Conservation (phyloP, 441 rosid species). For the Breynia disticha region DNA sequence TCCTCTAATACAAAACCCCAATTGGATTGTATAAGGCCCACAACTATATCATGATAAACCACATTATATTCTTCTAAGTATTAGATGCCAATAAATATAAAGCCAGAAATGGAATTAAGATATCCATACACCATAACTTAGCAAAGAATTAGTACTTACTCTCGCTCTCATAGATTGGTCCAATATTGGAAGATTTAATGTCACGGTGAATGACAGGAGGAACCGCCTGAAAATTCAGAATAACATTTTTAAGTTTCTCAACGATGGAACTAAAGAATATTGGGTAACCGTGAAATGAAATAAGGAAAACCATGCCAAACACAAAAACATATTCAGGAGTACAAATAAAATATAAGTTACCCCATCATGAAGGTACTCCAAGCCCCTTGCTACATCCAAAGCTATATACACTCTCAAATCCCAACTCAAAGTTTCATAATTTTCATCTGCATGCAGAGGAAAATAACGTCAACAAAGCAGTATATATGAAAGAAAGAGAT, state of each 20-base stretch:
- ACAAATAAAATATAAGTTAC: conserved; percentile 30
- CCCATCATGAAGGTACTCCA: conserved; percentile 99
- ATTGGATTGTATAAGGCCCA: too few species aligned
- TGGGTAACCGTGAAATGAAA: neutral
- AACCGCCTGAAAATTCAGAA: conserved; percentile 51
- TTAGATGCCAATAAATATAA: neutral
- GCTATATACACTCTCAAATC: conserved; percentile 76
- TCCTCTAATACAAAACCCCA: too few species aligned
- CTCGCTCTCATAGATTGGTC: conserved; percentile 94
- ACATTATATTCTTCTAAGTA: too few species aligned
- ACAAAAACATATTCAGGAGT: neutral
- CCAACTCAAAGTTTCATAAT: conserved; percentile 59
- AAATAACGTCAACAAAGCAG: neutral
- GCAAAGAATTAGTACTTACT: conserved; percentile 30
- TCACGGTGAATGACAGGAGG: conserved; percentile 96
- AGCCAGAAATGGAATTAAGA: neutral
- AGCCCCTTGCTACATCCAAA: conserved; percentile 85
- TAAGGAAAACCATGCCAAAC: neutral
- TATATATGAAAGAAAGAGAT: neutral
- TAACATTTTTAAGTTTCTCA: neutral
- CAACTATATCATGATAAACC: too few species aligned
- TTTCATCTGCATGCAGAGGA: conserved; percentile 40
- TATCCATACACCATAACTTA: neutral
- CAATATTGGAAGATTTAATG: conserved; percentile 89
- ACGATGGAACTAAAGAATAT: neutral